phyloP scores from a whole-genome alignment of 495 filamentous ascomycete genomes.

The Penicillium steckii region DNA sequence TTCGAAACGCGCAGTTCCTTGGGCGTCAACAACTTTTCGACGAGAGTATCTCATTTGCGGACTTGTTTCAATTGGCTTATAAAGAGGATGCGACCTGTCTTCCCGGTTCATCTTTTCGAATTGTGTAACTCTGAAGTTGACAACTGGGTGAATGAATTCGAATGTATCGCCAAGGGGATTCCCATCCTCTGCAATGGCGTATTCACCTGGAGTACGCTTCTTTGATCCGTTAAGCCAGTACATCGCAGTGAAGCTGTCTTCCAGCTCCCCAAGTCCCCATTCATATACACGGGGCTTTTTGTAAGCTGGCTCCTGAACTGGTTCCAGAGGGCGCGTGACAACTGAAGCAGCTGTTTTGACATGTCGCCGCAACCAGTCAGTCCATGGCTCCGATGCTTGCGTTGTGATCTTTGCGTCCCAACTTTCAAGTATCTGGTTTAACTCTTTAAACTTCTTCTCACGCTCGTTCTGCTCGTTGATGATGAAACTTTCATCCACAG shows the following conservation, averaged over 20 bases:
- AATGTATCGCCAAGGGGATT: slow-evolving; percentile 8
- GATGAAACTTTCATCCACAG: slow-evolving; percentile 15
- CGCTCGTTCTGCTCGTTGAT: slow-evolving; percentile 9
- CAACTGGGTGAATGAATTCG: slow-evolving; percentile 21
- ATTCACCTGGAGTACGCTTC: slow-evolving; percentile 17
- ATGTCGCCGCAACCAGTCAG: slow-evolving; percentile 2
- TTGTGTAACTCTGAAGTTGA: slow-evolving; percentile 12
- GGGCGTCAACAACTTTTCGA: slow-evolving; percentile 3
- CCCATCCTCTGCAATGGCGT: slow-evolving; percentile 4
- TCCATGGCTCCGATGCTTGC: background rate
- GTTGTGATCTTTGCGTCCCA: background rate
- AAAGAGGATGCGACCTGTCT: background rate
- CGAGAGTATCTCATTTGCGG: slow-evolving; percentile 9
- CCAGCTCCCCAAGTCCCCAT: slow-evolving; percentile 19
- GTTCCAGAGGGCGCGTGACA: slow-evolving; percentile 2
- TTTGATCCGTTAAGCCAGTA: slow-evolving; percentile 22
- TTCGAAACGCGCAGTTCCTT: slow-evolving; percentile 8
- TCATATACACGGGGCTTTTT: slow-evolving; percentile 7
- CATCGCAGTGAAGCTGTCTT: slow-evolving; percentile 15
- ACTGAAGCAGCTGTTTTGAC: background rate
- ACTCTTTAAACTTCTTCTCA: background rate
- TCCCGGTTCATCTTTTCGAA: slow-evolving; percentile 5
- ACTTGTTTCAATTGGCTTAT: slow-evolving; percentile 10
- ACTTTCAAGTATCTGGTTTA: background rate
- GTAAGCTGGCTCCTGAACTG: background rate